Conservation (phyloP, 2,329 filamentous ascomycete genomes). For the Didymellaceae sp. region DNA sequence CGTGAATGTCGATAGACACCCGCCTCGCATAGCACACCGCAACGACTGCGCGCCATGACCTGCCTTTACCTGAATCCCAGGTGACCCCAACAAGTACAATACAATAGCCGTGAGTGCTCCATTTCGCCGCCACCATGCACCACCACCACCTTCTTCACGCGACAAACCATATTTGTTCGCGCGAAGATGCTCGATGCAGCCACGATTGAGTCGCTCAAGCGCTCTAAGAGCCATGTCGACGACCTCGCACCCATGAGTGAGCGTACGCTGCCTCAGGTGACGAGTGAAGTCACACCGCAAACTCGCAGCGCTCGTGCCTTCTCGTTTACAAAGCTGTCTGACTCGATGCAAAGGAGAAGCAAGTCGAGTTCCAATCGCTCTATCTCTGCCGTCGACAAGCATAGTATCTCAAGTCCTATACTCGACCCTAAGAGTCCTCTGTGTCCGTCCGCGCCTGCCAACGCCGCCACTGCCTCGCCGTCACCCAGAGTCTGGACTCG, state of each 20-base stretch:
- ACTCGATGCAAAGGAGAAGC: constrained; percentile 31
- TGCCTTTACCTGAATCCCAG: constrained; percentile 32
- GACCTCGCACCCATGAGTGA: constrained; percentile 25
- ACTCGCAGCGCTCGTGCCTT: constrained; percentile 29
- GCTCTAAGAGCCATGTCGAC: constrained; percentile 11
- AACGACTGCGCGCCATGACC: constrained; percentile 33
- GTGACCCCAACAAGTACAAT: constrained; percentile 20
- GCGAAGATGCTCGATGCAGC: constrained; percentile 29
- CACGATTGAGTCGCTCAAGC: constrained; percentile 30
- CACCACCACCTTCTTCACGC: constrained; percentile 1
- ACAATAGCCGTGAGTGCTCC: constrained; percentile 32
- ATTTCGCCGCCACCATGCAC: constrained; percentile 16
- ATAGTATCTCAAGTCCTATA: constrained; percentile 37
- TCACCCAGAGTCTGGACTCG: constrained; percentile 12
- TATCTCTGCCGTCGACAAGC: constrained; percentile 28
- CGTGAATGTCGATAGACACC: constrained; percentile 28
- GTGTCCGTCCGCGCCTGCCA: constrained; percentile 19
- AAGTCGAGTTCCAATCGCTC: constrained; percentile 22
- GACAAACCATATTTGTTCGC: not conserved
- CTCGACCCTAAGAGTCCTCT: constrained; percentile 25
- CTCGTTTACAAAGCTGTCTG: constrained; percentile 39
- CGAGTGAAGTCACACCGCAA: constrained; percentile 13
- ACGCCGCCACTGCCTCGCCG: constrained; percentile 6
- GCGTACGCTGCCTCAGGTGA: constrained; percentile 23
- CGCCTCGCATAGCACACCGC: constrained; percentile 23